Base-by-base conservation (phyloP, 352 stramenopile species). In the Phytophthora europaea region DNA sequence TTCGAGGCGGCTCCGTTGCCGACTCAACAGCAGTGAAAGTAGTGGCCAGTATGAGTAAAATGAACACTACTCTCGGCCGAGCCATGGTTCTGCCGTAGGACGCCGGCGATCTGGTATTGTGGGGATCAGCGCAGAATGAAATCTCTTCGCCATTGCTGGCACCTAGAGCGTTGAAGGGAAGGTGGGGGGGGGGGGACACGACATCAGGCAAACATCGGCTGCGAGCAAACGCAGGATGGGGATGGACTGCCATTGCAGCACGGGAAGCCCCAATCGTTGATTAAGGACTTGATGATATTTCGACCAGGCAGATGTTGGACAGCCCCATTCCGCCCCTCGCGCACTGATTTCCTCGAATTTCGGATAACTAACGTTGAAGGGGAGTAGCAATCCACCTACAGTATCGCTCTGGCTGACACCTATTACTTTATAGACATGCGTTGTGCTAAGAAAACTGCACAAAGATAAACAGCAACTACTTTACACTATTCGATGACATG, bases 251-350 rank as follows among this genome's bases (percentile, higher is more conserved):
- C 43, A 67, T 38, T 73, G 66, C 20, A 73, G 62, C 66, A 68
- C 50, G 50, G 58, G 28, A 40, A 47, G 20, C 38, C 55, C 7
- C 4, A n/a, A 20, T 68, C 67, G 38, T 67, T 68, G 50, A 68
- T 51, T 63, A 61, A 61, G n/a, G 45, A n/a, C 57, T 61, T 62
- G 58, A 73, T 68, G 66, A 73, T 73, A 73, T 68, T 73, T 73
- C 26, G 50, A 58, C 20, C 1, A 9, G 58, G 43, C 65, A 73
- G 51, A 61, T 73, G 58, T 47, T 73, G 28, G 57, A 65, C 52
- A 72, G 51, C 48, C 63, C 33, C 28, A 47, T 57, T 67, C 57
- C 65, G 56, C 65, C 48, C 57, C 16, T 48, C 16, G 16, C 8
- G 57, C 55, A 58, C 45, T 66, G 56, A 72, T 60, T 54, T 45